These are phyloP conservation scores for Stemphylium vesicarium DNA, from an alignment of 2,329 filamentous ascomycete species.

Conservation along the genomic window DNA sequence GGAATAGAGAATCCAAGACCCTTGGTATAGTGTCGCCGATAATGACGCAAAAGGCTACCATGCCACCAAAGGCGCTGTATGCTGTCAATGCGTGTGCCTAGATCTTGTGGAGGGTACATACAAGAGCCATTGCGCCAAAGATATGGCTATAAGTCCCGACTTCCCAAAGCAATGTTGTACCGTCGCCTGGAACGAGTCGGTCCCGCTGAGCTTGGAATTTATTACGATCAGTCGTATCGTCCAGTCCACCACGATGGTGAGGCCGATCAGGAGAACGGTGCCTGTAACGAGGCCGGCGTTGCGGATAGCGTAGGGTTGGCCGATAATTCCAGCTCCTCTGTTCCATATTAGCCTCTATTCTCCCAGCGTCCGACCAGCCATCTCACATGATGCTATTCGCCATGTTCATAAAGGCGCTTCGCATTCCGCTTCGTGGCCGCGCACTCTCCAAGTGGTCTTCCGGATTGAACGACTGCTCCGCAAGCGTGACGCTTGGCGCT, in stretches of 20 bases:
- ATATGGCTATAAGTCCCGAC: constrained; percentile 86
- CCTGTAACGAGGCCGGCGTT: constrained; percentile 89
- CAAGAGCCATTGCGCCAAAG: constrained; percentile 94
- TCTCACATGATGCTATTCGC: constrained; percentile 89
- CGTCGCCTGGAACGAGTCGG: constrained; percentile 92
- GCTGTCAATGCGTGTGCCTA: constrained; percentile 26
- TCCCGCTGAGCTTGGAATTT: constrained; percentile 95
- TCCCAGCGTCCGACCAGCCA: accelerated
- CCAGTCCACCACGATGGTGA: constrained; percentile 93
- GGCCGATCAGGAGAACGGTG: constrained; percentile 73
- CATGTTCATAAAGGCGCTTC: constrained; percentile 99
- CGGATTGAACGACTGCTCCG: constrained; percentile 61
- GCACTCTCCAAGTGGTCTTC: constrained; percentile 66
- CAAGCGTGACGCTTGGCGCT: constrained; percentile 78
- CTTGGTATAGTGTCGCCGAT: constrained; percentile 96
- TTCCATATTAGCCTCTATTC: constrained; percentile 19
- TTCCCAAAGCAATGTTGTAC: constrained; percentile 95
- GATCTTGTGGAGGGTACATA: constrained; percentile 38
- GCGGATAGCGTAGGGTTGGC: constrained; percentile 91
- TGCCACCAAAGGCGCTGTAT: constrained; percentile 84
- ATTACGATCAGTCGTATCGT: constrained; percentile 96
- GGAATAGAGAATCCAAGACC: constrained; percentile 83
- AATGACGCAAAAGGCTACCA: constrained; percentile 98
- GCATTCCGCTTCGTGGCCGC: constrained; percentile 83
- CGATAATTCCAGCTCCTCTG: constrained; percentile 70